Conservation (phyloP, 257 asterid genomes). For the Fraxinus americana region DNA sequence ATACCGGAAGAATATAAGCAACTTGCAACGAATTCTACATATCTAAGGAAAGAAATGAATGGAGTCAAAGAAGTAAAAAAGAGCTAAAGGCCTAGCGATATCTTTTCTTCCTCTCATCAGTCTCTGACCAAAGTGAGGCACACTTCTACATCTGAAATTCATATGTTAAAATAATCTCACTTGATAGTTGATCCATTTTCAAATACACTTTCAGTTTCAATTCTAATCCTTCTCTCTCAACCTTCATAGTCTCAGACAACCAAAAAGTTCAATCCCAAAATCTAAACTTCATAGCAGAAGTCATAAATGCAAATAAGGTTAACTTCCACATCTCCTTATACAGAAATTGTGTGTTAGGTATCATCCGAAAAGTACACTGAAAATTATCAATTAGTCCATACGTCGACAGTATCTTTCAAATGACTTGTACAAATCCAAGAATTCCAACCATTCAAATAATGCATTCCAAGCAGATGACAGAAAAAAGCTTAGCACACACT, state of each 20-base stretch:
- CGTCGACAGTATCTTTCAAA: slow-evolving; percentile 14
- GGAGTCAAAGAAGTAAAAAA: background rate
- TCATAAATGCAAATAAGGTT: background rate
- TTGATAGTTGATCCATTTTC: background rate
- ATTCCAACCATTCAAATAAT: slow-evolving; percentile 8
- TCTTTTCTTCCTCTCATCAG: slow-evolving; percentile 1
- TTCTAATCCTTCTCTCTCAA: background rate
- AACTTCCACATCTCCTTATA: background rate
- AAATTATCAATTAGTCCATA: background rate
- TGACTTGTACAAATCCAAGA: background rate
- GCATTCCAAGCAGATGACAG: slow-evolving; percentile 3
- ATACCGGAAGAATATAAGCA: slow-evolving; percentile 9
- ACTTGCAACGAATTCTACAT: slow-evolving; percentile 1
- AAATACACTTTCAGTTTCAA: background rate
- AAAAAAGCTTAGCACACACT: background rate
- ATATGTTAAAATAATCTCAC: background rate
- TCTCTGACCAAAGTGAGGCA: slow-evolving; percentile 15
- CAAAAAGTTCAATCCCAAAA: background rate
- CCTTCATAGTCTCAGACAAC: slow-evolving; percentile 1
- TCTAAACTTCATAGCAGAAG: slow-evolving; percentile 4
- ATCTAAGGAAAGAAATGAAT: slow-evolving; percentile 11
- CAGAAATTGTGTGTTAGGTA: background rate
- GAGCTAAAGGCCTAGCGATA: background rate
- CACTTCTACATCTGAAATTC: background rate
- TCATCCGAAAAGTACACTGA: background rate